Conservation (phyloP, 2,329 filamentous ascomycete species). For the Phialophora verrucosa region DNA sequence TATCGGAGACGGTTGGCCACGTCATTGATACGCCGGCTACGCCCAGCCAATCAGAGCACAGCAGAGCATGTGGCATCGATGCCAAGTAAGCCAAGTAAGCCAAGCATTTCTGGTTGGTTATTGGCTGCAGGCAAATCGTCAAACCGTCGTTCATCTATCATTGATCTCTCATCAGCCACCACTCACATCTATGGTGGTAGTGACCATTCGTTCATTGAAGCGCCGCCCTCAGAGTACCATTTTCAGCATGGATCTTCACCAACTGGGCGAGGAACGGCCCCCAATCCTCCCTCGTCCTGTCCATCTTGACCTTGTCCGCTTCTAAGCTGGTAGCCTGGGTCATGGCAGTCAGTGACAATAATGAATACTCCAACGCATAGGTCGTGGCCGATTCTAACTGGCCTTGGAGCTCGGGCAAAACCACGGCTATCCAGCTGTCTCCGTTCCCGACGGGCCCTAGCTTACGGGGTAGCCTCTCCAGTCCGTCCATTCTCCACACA, state of each 20-base stretch:
- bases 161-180: not conserved
- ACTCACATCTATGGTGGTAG: not conserved
- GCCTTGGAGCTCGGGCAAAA: constrained; percentile 30
- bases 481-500: constrained; percentile 88
- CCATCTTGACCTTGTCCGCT: constrained; percentile 32
- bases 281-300: constrained; percentile 37
- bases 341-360: constrained; percentile 30
- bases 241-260: constrained; percentile 38
- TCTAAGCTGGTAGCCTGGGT: constrained; percentile 21
- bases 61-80: not conserved
- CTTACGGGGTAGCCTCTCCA: constrained; percentile 72
- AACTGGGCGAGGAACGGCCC: constrained; percentile 37
- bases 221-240: constrained; percentile 28
- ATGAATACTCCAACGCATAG: constrained; percentile 32
- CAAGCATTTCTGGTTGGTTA: not conserved
- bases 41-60: constrained; percentile 10
- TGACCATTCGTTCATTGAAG: constrained; percentile 10
- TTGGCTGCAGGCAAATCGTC: not conserved
- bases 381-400: constrained; percentile 23
- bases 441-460: constrained; percentile 54
- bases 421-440: constrained; percentile 32
- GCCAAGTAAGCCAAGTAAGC: not conserved
- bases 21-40: constrained; percentile 1
- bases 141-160: not conserved
- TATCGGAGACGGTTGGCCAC: not conserved